phyloP scores from a whole-genome alignment of 2,329 filamentous ascomycete genomes.

The Neocatenulostroma microsporum region DNA sequence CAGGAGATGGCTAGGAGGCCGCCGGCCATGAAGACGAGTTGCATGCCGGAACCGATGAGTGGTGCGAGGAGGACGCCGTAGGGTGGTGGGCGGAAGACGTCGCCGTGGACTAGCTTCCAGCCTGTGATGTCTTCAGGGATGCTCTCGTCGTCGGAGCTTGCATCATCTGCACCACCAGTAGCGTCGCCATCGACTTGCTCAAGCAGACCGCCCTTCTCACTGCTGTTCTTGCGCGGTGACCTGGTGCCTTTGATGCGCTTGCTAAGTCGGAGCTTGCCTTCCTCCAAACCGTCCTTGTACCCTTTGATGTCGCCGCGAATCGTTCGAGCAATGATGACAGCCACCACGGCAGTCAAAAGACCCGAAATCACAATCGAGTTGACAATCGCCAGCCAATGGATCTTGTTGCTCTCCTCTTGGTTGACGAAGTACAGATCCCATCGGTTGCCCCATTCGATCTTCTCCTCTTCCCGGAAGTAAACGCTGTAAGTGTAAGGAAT shows the following conservation, averaged over 20 bases:
- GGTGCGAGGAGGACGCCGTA: slow-evolving; percentile 69
- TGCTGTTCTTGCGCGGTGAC: slow-evolving; percentile 40
- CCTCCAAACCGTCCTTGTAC: slow-evolving; percentile 61
- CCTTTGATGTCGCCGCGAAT: slow-evolving; percentile 71
- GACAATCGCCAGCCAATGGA: slow-evolving; percentile 82
- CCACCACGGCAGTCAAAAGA: slow-evolving; percentile 67
- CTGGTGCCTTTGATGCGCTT: slow-evolving; percentile 45
- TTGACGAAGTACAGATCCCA: slow-evolving; percentile 91
- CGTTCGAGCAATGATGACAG: slow-evolving; percentile 73
- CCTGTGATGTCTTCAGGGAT: slow-evolving; percentile 70
- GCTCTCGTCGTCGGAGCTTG: slow-evolving; percentile 62
- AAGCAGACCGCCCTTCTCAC: slow-evolving; percentile 42
- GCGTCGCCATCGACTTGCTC: slow-evolving; percentile 37
- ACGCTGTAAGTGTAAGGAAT: slow-evolving; percentile 86
- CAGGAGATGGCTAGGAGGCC: slow-evolving; percentile 56
- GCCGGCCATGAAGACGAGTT: slow-evolving; percentile 72
- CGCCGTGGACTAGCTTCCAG: slow-evolving; percentile 83
- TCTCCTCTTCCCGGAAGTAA: slow-evolving; percentile 76
- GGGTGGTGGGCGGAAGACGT: slow-evolving; percentile 70
- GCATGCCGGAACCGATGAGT: slow-evolving; percentile 75
- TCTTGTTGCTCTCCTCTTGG: slow-evolving; percentile 70
- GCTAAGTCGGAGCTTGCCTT: slow-evolving; percentile 50
- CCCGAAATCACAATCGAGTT: slow-evolving; percentile 81
- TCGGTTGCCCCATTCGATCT: slow-evolving; percentile 71
- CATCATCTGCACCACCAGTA: slow-evolving; percentile 44